These are phyloP conservation scores for Hypoxylon fragiforme DNA, from an alignment of 495 filamentous ascomycete species.

Conservation along the genomic window DNA sequence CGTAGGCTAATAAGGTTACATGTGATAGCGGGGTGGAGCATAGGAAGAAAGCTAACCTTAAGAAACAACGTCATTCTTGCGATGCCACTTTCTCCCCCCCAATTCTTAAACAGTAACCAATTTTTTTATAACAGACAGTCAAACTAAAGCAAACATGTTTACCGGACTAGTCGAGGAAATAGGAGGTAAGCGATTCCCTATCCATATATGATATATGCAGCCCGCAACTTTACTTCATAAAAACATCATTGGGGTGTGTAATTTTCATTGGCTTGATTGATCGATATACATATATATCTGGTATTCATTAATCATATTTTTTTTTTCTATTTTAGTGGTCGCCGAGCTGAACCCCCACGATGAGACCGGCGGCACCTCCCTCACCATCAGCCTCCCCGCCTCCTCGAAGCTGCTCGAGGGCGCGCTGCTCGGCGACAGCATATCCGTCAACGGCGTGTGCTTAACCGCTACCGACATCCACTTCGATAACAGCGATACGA, in stretches of 20 bases:
- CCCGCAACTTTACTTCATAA: too few relatives aligned
- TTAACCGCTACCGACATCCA: constrained; percentile 76
- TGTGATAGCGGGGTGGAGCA: constrained; percentile 28
- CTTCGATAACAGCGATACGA: not conserved
- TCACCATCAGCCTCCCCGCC: constrained; percentile 71
- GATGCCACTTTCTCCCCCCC: too few relatives aligned
- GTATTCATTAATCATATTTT: too few relatives aligned
- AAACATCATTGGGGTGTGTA: too few relatives aligned
- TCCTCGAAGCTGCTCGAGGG: constrained; percentile 77
- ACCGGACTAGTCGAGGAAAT: constrained; percentile 96
- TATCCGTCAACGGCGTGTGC: constrained; percentile 84
- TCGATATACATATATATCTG: too few relatives aligned
- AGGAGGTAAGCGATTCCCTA: constrained; percentile 75
- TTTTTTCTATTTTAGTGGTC: constrained; percentile 61
- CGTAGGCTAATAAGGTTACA: not conserved
- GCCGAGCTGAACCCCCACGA: constrained; percentile 78
- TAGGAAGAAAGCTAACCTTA: not conserved
- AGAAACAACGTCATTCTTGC: constrained; percentile 26
- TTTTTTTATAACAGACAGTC: not conserved
- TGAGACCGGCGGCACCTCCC: constrained; percentile 79
- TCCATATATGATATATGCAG: too few relatives aligned
- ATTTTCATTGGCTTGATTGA: too few relatives aligned
- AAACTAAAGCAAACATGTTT: constrained; percentile 68
- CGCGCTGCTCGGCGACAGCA: constrained; percentile 86
- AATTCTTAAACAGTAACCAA: not conserved